Conservation (phyloP, 2,329 filamentous ascomycete species). For the Diaporthe sp. region DNA sequence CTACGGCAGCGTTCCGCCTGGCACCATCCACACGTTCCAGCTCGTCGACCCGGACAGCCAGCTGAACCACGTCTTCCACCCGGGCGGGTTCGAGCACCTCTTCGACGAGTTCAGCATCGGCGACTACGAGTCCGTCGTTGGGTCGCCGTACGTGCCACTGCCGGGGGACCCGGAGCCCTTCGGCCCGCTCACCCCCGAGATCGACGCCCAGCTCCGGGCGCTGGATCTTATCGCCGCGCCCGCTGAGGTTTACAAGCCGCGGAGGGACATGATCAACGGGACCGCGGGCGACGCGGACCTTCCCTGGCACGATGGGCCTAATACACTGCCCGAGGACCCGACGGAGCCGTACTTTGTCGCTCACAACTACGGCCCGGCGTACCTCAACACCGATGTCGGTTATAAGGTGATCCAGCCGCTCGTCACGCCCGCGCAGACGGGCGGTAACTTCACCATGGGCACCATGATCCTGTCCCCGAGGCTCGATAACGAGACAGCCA, state of each 20-base stretch:
- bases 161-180: neutral
- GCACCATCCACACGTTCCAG: conserved; percentile 19
- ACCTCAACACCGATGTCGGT: neutral
- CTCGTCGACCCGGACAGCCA: conserved; percentile 22
- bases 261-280: conserved; percentile 5
- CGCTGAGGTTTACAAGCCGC: neutral
- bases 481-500: neutral
- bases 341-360: conserved; percentile 8
- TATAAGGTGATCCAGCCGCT: conserved; percentile 13
- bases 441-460: conserved; percentile 6
- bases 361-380: neutral
- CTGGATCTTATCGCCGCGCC: conserved; percentile 12
- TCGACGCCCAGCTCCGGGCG: conserved; percentile 5
- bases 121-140: neutral
- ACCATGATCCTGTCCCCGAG: neutral
- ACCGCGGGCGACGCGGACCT: neutral
- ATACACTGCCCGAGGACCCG: neutral
- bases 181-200: conserved; percentile 9
- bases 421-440: neutral
- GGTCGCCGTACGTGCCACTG: neutral
- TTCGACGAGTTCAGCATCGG: neutral
- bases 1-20: conserved; percentile 5
- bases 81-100: conserved; percentile 14
- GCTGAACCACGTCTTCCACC: conserved; percentile 23
- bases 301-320: neutral